These are phyloP conservation scores for Quercus robur DNA, from an alignment of 306 rosid species.

Conservation along the genomic window DNA sequence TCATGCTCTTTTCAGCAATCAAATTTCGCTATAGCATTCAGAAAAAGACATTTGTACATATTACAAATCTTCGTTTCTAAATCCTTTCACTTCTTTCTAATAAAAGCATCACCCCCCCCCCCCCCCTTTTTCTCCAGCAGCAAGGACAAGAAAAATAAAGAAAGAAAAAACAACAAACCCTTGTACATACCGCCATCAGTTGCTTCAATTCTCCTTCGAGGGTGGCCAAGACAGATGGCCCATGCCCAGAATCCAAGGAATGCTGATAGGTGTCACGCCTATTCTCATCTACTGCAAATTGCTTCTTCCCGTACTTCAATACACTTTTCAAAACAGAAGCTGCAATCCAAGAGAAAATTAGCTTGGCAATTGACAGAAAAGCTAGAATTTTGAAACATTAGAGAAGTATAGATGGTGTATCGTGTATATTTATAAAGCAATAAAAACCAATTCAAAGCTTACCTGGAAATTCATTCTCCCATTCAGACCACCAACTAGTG, in stretches of 20 bases:
- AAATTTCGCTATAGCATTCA: background rate
- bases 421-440: background rate
- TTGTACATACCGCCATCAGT: conserved; percentile 58
- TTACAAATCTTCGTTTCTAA: background rate
- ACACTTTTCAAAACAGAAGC: conserved; percentile 87
- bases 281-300: conserved; percentile 69
- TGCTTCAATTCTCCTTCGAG: conserved; percentile 65
- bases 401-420: background rate
- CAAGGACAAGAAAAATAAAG: conserved; percentile 2
- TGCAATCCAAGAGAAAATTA: conserved; percentile 31
- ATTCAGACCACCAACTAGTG: conserved; percentile 58
- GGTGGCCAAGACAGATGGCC: conserved; percentile 35
- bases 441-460: background rate
- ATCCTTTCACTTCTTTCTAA: background rate
- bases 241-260: conserved; percentile 35
- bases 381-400: background rate
- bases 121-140: too few relatives aligned
- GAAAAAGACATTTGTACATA: background rate
- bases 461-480: conserved; percentile 97
- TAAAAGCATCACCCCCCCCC: background rate
- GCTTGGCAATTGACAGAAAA: background rate
- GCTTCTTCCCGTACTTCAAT: conserved; percentile 73
- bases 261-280: conserved; percentile 72
- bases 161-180: background rate
- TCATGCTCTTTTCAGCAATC: background rate